Conservation (phyloP, 2,329 filamentous ascomycete genomes). For the Epichloe gansuensis region DNA sequence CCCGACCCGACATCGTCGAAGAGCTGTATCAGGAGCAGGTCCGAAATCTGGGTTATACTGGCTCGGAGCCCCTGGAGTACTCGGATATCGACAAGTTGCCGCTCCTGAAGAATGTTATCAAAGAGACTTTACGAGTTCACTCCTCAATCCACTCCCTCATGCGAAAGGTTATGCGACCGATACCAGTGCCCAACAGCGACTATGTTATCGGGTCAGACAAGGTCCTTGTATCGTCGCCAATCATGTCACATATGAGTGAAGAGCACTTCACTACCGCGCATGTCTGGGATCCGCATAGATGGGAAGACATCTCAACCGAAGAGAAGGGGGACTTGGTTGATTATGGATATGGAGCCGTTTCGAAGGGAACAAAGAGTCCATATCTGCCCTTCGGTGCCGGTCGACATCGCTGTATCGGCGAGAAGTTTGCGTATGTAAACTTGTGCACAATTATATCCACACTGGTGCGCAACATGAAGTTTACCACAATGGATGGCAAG, state of each 20-base stretch:
- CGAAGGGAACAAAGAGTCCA: constrained; percentile 77
- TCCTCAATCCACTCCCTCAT: constrained; percentile 92
- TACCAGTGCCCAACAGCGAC: constrained; percentile 70
- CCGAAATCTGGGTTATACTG: constrained; percentile 30
- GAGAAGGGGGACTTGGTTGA: constrained; percentile 59
- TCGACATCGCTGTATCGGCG: constrained; percentile 86
- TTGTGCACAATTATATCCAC: constrained; percentile 50
- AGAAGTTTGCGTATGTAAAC: constrained; percentile 80
- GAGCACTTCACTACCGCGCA: constrained; percentile 69
- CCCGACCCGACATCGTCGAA: constrained; percentile 62
- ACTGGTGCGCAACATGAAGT: constrained; percentile 47
- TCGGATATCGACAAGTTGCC: constrained; percentile 68
- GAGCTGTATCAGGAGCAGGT: constrained; percentile 77
- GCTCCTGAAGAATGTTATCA: constrained; percentile 73
- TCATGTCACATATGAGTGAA: constrained; percentile 37
- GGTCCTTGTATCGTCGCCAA: constrained; percentile 43
- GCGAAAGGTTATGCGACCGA: constrained; percentile 79
- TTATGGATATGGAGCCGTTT: constrained; percentile 86
- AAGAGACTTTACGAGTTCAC: constrained; percentile 83
- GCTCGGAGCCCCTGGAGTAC: constrained; percentile 60
- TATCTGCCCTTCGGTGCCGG: constrained; percentile 93
- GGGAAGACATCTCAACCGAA: constrained; percentile 41
- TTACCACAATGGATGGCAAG: constrained; percentile 42
- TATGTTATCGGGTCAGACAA: constrained; percentile 55
- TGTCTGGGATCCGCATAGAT: constrained; percentile 82